phyloP scores from a whole-genome alignment of 2,329 filamentous ascomycete species.

The Fusarium nanum region DNA sequence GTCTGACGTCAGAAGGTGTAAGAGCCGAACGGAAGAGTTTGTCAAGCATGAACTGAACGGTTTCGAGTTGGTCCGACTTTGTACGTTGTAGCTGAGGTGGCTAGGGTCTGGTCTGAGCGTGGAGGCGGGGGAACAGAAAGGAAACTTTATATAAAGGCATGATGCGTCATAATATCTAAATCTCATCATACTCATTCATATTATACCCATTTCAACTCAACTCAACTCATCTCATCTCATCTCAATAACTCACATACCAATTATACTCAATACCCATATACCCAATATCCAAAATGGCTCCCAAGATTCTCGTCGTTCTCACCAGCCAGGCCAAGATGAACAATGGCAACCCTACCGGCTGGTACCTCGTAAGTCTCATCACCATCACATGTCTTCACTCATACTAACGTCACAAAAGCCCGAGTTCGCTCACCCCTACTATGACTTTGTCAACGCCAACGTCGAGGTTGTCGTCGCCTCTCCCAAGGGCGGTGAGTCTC shows the following conservation, averaged over 20 bases:
- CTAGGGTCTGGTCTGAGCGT: slow-evolving; percentile 11
- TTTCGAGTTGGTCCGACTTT: slow-evolving; percentile 26
- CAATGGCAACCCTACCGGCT: slow-evolving; percentile 70
- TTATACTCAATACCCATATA: background rate
- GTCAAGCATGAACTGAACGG: slow-evolving; percentile 29
- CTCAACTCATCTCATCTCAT: background rate
- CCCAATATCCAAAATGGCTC: slow-evolving; percentile 55
- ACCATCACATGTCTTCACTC: background rate
- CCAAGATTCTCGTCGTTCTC: slow-evolving; percentile 77
- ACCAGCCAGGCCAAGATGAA: slow-evolving; percentile 68
- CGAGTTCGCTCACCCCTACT: slow-evolving; percentile 74
- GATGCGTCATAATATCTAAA: slow-evolving; percentile 3
- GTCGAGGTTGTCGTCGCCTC: slow-evolving; percentile 69
- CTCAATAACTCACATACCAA: background rate
- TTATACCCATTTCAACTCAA: background rate
- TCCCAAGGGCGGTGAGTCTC: slow-evolving; percentile 70
- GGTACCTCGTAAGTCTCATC: slow-evolving; percentile 69
- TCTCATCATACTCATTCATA: background rate
- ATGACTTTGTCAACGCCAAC: slow-evolving; percentile 59
- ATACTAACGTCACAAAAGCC: slow-evolving; percentile 55
- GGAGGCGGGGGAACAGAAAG: slow-evolving; percentile 13
- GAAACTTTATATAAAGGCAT: slow-evolving; percentile 24
- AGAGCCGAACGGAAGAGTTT: slow-evolving; percentile 27
- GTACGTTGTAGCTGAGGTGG: background rate
- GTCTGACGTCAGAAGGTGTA: slow-evolving; percentile 32